phyloP scores from a whole-genome alignment of 1,284 basidiomycete species.

The Polyporus tsugae region DNA sequence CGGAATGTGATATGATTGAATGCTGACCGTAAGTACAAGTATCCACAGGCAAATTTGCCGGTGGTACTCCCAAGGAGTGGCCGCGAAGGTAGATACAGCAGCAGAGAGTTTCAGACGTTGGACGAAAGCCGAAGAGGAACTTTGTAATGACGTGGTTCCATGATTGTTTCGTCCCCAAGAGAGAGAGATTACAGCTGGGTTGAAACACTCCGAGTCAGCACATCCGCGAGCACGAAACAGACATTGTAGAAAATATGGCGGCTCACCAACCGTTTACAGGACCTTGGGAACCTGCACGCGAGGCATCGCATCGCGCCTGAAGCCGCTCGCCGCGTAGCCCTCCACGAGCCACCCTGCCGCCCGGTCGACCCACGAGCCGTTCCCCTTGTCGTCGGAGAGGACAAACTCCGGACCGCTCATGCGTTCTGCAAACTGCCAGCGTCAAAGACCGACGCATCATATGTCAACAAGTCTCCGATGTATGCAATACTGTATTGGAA shows the following conservation, averaged over 20 bases:
- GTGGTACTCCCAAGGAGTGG: no score
- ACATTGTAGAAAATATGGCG: no score
- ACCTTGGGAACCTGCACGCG: background rate
- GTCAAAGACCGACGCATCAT: background rate
- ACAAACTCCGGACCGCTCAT: background rate
- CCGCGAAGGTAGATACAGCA: no score
- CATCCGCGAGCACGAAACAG: background rate
- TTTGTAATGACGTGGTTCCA: no score
- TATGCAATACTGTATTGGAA: no score
- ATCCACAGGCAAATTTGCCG: no score
- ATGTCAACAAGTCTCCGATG: background rate
- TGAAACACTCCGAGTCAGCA: background rate
- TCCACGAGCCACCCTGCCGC: constrained; percentile 10
- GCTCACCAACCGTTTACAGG: background rate
- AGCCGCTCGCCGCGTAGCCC: background rate
- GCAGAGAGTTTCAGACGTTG: no score
- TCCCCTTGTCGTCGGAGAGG: background rate
- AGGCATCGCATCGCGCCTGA: constrained; percentile 21
- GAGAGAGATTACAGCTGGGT: no score
- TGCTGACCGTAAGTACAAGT: no score
- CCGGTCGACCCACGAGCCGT: background rate
- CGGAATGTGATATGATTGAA: no score
- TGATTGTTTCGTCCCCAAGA: no score
- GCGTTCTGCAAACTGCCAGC: background rate
- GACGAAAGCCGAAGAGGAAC: no score